Percentiles rank a stretch among this genome's conserved stretches.
Evolutionary conservation across 202 grass and related monocot species (phyloP).

Genomic region (Brachypodium distachyon): DNA sequence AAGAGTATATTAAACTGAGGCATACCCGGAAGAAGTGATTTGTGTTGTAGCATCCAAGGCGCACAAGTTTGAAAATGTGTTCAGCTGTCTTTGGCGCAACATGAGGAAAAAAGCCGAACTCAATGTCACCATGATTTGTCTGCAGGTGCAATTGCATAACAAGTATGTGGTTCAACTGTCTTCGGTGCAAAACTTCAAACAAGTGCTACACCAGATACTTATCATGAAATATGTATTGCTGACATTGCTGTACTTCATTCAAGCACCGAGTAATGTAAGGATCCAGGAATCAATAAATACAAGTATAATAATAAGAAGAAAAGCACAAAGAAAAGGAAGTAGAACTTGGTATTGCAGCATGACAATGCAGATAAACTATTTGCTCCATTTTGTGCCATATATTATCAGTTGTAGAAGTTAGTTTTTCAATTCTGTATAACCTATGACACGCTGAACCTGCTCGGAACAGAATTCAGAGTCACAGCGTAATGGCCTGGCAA

Average conservation of each 20-base stretch:
- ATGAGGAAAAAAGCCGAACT: constrained; percentile 85
- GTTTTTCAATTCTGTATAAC: too few relatives aligned
- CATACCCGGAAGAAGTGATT: constrained; percentile 93
- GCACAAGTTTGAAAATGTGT: constrained; percentile 90
- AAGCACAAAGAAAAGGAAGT: neutral
- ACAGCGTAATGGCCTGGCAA: too few relatives aligned
- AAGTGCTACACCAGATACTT: neutral
- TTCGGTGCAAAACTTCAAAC: too few relatives aligned
- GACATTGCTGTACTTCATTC: too few relatives aligned
- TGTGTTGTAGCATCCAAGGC: constrained; percentile 90
- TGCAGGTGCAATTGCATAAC: constrained; percentile 30
- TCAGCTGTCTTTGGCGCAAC: constrained; percentile 91
- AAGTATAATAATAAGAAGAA: neutral
- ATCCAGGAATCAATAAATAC: neutral
- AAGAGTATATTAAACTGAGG: neutral
- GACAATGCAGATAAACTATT: neutral
- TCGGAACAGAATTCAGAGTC: too few relatives aligned
- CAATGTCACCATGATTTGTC: constrained; percentile 89
- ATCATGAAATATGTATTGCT: too few relatives aligned
- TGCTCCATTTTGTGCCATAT: neutral
- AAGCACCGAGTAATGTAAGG: neutral
- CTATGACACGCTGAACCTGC: too few relatives aligned
- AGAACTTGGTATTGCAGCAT: neutral
- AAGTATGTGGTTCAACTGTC: neutral
- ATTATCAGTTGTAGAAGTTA: neutral